Percentiles rank a stretch among this genome's conserved stretches.
These are phyloP conservation scores for Podaxis mareebaensis DNA, from an alignment of 768 basidiomycete genomes.

Conservation along the genomic window DNA sequence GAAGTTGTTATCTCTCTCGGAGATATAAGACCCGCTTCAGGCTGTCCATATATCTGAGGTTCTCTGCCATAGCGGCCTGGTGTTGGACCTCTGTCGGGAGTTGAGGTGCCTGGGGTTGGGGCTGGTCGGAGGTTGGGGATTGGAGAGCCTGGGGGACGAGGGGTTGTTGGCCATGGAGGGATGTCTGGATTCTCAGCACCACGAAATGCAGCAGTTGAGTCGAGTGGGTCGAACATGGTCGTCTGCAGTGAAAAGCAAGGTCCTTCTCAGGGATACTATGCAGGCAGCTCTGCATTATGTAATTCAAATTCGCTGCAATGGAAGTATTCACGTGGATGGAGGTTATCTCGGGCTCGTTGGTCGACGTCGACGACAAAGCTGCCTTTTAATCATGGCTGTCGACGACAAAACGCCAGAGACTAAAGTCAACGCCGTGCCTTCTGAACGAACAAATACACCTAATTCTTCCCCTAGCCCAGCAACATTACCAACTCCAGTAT, in stretches of 20 bases:
- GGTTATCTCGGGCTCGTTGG: not conserved
- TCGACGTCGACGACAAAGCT: not conserved
- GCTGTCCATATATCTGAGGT: conserved; percentile 86
- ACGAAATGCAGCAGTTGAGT: conserved; percentile 51
- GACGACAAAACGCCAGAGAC: not conserved
- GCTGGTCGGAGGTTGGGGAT: conserved; percentile 72
- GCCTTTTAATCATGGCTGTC: not conserved
- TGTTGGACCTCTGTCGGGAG: conserved; percentile 52
- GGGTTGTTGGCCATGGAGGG: conserved; percentile 82
- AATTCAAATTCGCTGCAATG: not conserved
- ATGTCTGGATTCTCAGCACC: conserved; percentile 44
- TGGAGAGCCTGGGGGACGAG: conserved; percentile 68
- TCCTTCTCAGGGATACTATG: too few relatives aligned
- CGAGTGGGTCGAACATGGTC: conserved; percentile 74
- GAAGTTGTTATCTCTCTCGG: conserved; percentile 63
- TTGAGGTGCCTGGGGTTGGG: conserved; percentile 49
- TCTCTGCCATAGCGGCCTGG: conserved; percentile 73
- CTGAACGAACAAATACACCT: not conserved
- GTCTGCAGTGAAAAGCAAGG: not conserved
- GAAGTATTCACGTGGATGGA: not conserved
- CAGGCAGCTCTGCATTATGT: not conserved
- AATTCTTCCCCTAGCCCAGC: not conserved
- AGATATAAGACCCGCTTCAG: conserved; percentile 80
- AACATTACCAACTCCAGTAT: not conserved
- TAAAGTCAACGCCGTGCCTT: not conserved